Base-by-base conservation (phyloP, 148 eudicot species). In the Linanthus parryae region DNA sequence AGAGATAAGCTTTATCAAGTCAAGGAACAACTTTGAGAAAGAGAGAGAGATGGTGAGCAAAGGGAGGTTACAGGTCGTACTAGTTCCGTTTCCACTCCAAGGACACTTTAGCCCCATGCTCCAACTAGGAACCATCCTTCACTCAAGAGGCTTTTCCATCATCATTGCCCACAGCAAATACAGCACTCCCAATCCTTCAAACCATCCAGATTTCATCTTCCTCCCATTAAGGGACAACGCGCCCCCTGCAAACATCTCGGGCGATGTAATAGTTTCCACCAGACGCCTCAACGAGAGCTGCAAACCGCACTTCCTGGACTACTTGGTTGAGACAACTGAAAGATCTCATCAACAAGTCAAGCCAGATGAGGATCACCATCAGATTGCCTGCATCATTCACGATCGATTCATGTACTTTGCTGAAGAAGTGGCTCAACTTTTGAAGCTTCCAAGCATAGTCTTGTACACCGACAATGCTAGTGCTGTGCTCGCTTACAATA, bases 81-180 rank as follows among this genome's bases (percentile, higher is more conserved):
- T 73, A 13, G 59, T 62, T 16, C 54, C 68, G 12, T 58, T 34
- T 34, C 73, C 77, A 4, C 41, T 65, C 11, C 78, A 68, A 48
- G 75, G 75, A 31, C 71, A 65, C 59, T 48, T 56, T 17, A 73
- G n/a, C 7, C 73, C 74, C 2, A 68, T 73, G 73, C 64, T 73
- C 22, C 52, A 68, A n/a, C 67, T 73, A 1, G 70, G 52, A 12
- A 33, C 44, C 8, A 14, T 62, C 21, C 73, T 73, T 40, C 60
- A 61, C 23, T 42, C 59, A 15, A 44, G 27, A 33, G 78, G 77
- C 39, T 73, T 73, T 46, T 46, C 69, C 8, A 67, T 68, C 9
- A 68, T 64, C 24, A 41, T 73, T 9, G 57, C 47, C 2, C 78
- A 73, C 48, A 35, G 64, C 12, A 24, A 48, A 7, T 26, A 67